Conservation (phyloP, 176 grass and related monocot species). For the sorghum (Sorghum bicolor) region DNA sequence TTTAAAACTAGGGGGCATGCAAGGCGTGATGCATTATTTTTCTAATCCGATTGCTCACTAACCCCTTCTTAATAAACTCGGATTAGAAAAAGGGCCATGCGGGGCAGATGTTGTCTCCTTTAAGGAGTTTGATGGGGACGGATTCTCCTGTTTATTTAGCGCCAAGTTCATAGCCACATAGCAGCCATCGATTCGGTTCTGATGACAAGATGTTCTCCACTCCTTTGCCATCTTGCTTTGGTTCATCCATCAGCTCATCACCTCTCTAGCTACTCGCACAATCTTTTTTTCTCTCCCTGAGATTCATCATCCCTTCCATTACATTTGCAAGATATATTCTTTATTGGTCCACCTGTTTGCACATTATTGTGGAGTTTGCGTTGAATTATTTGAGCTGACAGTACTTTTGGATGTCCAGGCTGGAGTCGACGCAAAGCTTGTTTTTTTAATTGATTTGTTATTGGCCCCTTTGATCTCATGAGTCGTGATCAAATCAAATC, state of each 20-base stretch:
- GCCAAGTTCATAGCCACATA: background rate
- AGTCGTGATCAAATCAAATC: conserved; percentile 31
- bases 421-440: conserved; percentile 20
- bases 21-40: conserved; percentile 58
- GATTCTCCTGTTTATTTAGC: conserved; percentile 35
- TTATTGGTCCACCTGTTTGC: background rate
- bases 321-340: background rate
- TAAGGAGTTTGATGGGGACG: conserved; percentile 59
- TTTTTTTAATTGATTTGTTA: background rate
- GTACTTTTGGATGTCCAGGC: conserved; percentile 23
- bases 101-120: conserved; percentile 56
- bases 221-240: conserved; percentile 24
- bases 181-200: conserved; percentile 1
- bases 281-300: background rate
- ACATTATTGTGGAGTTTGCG: conserved; percentile 24
- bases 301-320: background rate
- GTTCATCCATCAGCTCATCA: background rate
- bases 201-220: conserved; percentile 41
- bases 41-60: conserved; percentile 33
- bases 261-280: background rate
- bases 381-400: conserved; percentile 43
- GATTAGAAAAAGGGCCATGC: conserved; percentile 15
- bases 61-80: conserved; percentile 15
- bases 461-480: background rate
- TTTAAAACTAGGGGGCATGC: conserved; percentile 38